Conservation (phyloP, 1,139 yeast species). For the Meyerozyma sp. region DNA sequence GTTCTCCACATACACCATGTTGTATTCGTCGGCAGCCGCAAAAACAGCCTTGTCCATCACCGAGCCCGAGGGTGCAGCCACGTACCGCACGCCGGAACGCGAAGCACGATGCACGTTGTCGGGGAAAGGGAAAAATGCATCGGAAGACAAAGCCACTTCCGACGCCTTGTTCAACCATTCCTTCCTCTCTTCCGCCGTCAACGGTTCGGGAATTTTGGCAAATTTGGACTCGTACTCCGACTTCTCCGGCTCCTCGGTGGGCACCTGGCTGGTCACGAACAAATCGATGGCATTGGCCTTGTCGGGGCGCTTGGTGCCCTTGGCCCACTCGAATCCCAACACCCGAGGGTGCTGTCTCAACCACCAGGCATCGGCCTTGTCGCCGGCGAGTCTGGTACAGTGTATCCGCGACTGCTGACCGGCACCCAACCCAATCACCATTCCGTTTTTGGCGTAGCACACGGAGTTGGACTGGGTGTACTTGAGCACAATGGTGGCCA, state of each 20-base stretch:
- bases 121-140: slow-evolving; percentile 99
- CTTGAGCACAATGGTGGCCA: slow-evolving; percentile 94
- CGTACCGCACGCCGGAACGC: slow-evolving; percentile 88
- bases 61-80: slow-evolving; percentile 96
- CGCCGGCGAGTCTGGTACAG: slow-evolving; percentile 98
- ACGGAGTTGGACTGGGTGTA: slow-evolving; percentile 98
- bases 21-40: slow-evolving; percentile 13
- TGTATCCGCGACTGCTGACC: slow-evolving; percentile 99
- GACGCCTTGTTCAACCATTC: slow-evolving; percentile 80
- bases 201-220: slow-evolving; percentile 74
- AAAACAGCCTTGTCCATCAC: slow-evolving; percentile 97
- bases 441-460: slow-evolving; percentile 96
- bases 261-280: slow-evolving; percentile 86
- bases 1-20: slow-evolving; percentile 15
- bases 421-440: slow-evolving; percentile 98
- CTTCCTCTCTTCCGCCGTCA: slow-evolving; percentile 74
- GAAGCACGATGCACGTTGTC: slow-evolving; percentile 98
- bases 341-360: slow-evolving; percentile 96
- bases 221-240: slow-evolving; percentile 89
- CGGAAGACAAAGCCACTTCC: slow-evolving; percentile 89
- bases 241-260: slow-evolving; percentile 88
- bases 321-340: slow-evolving; percentile 90
- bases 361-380: slow-evolving; percentile 99
- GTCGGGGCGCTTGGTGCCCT: slow-evolving; percentile 97
- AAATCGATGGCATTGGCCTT: slow-evolving; percentile 96